Conservation (phyloP, 2,329 filamentous ascomycete species). For the Tympanopsis confertula region DNA sequence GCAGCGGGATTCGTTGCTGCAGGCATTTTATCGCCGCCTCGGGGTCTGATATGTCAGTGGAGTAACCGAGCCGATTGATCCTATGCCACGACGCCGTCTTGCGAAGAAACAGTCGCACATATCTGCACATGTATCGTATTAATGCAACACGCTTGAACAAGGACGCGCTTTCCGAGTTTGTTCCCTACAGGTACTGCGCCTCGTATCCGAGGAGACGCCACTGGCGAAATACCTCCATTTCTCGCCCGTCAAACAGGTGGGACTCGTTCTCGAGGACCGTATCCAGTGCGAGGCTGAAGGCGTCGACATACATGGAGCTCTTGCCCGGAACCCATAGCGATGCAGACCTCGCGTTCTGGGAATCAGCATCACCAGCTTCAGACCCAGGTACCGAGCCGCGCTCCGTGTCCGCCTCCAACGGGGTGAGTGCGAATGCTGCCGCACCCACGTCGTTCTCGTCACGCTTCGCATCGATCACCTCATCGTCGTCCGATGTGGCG, state of each 20-base stretch:
- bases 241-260: slow-evolving; percentile 73
- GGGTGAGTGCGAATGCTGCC: too few species aligned
- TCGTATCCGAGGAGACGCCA: slow-evolving; percentile 73
- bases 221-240: slow-evolving; percentile 62
- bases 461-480: too few species aligned
- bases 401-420: too few species aligned
- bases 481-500: too few species aligned
- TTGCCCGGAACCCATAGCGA: slow-evolving; percentile 58
- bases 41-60: slow-evolving; percentile 71
- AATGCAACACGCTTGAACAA: slow-evolving; percentile 2
- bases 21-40: slow-evolving; percentile 52
- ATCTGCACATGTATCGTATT: slow-evolving; percentile 36
- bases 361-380: too few species aligned
- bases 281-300: slow-evolving; percentile 83
- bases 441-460: too few species aligned
- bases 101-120: slow-evolving; percentile 82
- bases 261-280: slow-evolving; percentile 82
- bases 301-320: slow-evolving; percentile 91
- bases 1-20: too few species aligned
- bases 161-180: too few species aligned
- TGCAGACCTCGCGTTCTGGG: too few species aligned
- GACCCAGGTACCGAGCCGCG: too few species aligned
- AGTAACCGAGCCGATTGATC: slow-evolving; percentile 64
- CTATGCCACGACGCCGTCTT: slow-evolving; percentile 91
- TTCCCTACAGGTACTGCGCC: slow-evolving; percentile 80